phyloP scores from a whole-genome alignment of 257 asterid species.

The Primulina tabacum region DNA sequence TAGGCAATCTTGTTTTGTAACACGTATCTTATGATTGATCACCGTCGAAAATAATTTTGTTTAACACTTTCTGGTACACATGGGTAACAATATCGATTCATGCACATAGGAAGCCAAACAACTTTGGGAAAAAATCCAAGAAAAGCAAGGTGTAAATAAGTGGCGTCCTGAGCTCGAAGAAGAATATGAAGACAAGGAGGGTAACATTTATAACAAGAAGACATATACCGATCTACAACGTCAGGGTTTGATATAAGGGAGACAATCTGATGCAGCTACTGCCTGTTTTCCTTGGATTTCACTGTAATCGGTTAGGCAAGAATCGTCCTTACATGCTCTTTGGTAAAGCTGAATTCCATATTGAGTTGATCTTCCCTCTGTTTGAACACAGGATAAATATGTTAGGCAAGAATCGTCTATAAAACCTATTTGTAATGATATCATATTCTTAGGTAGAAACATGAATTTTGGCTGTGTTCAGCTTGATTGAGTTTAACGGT shows the following conservation, averaged over 20 bases:
- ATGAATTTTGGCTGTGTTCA: background rate
- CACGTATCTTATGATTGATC: background rate
- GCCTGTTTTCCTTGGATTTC: conserved; percentile 7
- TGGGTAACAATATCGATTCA: conserved; percentile 7
- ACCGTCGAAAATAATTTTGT: background rate
- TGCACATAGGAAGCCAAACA: conserved; percentile 83
- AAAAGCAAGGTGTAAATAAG: conserved; percentile 75
- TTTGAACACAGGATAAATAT: background rate
- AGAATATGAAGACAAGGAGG: conserved; percentile 96
- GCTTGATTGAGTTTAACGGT: background rate
- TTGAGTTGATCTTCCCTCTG: background rate
- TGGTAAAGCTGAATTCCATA: background rate
- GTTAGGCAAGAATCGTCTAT: too few relatives aligned
- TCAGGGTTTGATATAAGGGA: conserved; percentile 77
- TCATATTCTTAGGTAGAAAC: background rate
- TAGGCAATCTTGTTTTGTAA: background rate
- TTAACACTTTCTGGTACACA: background rate
- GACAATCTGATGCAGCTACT: background rate
- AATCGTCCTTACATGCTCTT: conserved; percentile 5
- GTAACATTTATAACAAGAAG: conserved; percentile 96
- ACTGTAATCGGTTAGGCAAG: background rate
- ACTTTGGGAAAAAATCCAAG: conserved; percentile 93
- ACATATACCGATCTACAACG: conserved; percentile 94
- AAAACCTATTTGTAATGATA: background rate
- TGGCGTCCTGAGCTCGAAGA: conserved; percentile 99